phyloP scores from a whole-genome alignment of 108 stramenopile genomes.

The Aurantiochytrium sp. region DNA sequence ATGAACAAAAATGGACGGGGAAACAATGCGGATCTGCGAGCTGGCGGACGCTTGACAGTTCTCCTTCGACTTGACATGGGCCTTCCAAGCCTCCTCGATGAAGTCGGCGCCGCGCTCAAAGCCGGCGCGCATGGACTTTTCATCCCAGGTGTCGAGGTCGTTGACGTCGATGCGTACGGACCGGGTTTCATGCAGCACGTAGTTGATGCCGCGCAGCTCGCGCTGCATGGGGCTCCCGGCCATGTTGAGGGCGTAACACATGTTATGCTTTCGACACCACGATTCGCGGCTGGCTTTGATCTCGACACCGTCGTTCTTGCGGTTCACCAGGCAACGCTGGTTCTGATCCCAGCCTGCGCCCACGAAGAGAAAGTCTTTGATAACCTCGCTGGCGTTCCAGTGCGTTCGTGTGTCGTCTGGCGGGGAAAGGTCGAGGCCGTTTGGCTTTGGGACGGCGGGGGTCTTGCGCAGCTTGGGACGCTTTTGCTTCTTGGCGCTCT shows the following conservation, averaged over 20 bases:
- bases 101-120: slow-evolving; percentile 23
- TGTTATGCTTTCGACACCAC: not conserved
- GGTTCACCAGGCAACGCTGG: not conserved
- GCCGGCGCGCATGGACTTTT: not conserved
- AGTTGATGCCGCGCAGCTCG: not conserved
- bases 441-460: not conserved
- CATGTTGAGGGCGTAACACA: slow-evolving; percentile 29
- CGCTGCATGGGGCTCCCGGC: slow-evolving; percentile 19
- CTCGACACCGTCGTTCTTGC: not conserved
- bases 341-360: slow-evolving; percentile 24
- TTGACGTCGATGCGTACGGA: slow-evolving; percentile 15
- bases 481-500: slow-evolving; percentile 6
- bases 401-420: not conserved
- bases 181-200: not conserved
- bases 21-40: not conserved
- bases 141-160: slow-evolving; percentile 17
- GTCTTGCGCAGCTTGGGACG: slow-evolving; percentile 22
- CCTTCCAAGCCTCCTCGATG: slow-evolving; percentile 18
- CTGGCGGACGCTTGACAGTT: not conserved
- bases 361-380: slow-evolving; percentile 14
- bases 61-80: not conserved
- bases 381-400: slow-evolving; percentile 23
- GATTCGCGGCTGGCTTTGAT: not conserved
- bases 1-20: slow-evolving; percentile 5
- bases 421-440: not conserved